A percentile compares a stretch with the other conserved stretches of the same genome.
phyloP scores from a whole-genome alignment of 129 eudicot genomes.

The Ambrosia artemisiifolia region DNA sequence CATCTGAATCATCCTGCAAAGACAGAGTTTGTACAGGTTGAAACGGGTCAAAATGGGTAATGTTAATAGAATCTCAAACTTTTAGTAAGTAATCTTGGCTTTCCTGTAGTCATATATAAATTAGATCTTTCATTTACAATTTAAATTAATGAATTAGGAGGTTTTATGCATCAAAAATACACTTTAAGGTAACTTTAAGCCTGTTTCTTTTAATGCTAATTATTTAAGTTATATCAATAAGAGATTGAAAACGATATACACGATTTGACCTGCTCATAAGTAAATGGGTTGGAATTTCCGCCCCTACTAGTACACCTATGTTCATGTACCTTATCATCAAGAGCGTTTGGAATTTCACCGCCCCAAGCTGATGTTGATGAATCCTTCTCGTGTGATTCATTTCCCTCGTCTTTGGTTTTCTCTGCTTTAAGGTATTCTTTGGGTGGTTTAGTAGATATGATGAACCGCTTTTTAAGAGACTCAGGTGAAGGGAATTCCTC shows the following conservation, averaged over 20 bases:
- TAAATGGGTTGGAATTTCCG: not conserved
- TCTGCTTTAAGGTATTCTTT: constrained; percentile 66
- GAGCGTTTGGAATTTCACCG: constrained; percentile 42
- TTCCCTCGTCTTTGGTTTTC: constrained; percentile 31
- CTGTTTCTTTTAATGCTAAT: too few species aligned
- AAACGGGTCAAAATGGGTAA: not conserved
- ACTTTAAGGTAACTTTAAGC: not conserved
- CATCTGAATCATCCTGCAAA: constrained; percentile 34
- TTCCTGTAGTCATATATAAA: too few species aligned
- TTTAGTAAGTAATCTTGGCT: too few species aligned
- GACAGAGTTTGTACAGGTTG: constrained; percentile 7
- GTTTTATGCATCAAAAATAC: too few species aligned
- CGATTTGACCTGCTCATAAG: not conserved
- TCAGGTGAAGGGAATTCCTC: constrained; percentile 77
- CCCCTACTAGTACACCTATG: not conserved
- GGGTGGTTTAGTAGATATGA: constrained; percentile 93
- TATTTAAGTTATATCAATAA: too few species aligned
- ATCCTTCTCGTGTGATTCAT: constrained; percentile 35
- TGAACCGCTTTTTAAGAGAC: constrained; percentile 49
- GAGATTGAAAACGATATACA: not conserved
- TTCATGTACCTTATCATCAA: constrained; percentile 47
- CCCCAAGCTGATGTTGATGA: constrained; percentile 64
- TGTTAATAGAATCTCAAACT: too few species aligned
- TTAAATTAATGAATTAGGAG: too few species aligned
- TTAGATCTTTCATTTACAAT: too few species aligned